Conservation (phyloP, 805 yeast genomes). For the Candida yuanshanica region DNA sequence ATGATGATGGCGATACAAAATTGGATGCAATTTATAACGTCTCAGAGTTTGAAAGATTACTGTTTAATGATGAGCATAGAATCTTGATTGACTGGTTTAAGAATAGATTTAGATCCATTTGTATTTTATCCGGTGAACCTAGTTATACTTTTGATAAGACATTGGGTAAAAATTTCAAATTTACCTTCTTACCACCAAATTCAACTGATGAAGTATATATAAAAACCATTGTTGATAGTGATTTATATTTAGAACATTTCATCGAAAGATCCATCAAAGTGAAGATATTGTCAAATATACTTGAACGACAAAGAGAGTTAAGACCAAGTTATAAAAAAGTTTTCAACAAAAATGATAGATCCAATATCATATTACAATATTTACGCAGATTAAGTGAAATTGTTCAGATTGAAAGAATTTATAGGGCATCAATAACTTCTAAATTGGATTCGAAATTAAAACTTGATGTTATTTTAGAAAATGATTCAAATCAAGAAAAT, state of each 20-base stretch:
- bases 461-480: conserved; percentile 1
- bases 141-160: conserved; percentile 19
- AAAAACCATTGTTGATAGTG: conserved; percentile 38
- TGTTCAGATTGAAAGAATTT: conserved; percentile 62
- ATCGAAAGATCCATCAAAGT: conserved; percentile 34
- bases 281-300: conserved; percentile 33
- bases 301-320: conserved; percentile 22
- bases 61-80: conserved; percentile 55
- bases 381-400: conserved; percentile 48
- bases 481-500: conserved; percentile 8
- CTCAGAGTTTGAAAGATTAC: conserved; percentile 32
- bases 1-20: neutral
- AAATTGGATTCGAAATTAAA: conserved; percentile 13
- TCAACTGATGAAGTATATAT: conserved; percentile 40
- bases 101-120: conserved; percentile 58
- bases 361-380: conserved; percentile 41
- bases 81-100: conserved; percentile 61
- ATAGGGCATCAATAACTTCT: conserved; percentile 34
- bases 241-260: conserved; percentile 53
- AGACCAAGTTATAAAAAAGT: conserved; percentile 18
- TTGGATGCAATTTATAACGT: conserved; percentile 53
- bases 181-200: conserved; percentile 35
- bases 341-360: conserved; percentile 36
- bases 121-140: conserved; percentile 50
- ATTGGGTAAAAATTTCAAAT: conserved; percentile 24